These are phyloP conservation scores for Polytrichum commune DNA, from an alignment of 225 moss, liverwort and hornwort species.

Conservation along the genomic window DNA sequence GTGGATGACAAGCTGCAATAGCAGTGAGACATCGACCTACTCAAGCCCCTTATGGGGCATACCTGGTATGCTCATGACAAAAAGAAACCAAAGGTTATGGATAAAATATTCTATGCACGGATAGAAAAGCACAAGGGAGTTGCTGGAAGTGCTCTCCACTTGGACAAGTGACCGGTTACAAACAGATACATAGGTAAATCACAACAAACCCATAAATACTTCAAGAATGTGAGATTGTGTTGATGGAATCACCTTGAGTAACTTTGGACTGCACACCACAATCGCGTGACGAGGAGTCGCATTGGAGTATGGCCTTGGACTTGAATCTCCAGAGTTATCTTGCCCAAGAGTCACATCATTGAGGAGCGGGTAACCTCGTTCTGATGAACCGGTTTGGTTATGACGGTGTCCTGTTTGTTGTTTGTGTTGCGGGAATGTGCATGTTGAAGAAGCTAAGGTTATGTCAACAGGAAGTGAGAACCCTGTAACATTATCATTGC, in stretches of 20 bases:
- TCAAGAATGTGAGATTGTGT: neutral
- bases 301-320: neutral
- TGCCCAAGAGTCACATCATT: no score
- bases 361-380: conserved; percentile 12
- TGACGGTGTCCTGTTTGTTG: conserved; percentile 7
- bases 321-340: neutral
- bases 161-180: no score
- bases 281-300: no score
- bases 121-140: no score
- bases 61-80: no score
- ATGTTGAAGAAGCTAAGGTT: conserved; percentile 11
- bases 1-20: no score
- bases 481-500: conserved; percentile 18
- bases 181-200: no score
- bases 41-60: no score
- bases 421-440: conserved; percentile 13
- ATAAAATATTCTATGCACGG: no score
- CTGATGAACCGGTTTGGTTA: conserved; percentile 10
- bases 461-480: conserved; percentile 28
- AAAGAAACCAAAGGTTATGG: no score
- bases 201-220: neutral
- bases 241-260: conserved; percentile 19
- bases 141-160: no score
- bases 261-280: conserved; percentile 22
- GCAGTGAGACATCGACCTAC: no score